phyloP scores from a whole-genome alignment of 2,329 filamentous ascomycete species.

The Diaporthe sp. region DNA sequence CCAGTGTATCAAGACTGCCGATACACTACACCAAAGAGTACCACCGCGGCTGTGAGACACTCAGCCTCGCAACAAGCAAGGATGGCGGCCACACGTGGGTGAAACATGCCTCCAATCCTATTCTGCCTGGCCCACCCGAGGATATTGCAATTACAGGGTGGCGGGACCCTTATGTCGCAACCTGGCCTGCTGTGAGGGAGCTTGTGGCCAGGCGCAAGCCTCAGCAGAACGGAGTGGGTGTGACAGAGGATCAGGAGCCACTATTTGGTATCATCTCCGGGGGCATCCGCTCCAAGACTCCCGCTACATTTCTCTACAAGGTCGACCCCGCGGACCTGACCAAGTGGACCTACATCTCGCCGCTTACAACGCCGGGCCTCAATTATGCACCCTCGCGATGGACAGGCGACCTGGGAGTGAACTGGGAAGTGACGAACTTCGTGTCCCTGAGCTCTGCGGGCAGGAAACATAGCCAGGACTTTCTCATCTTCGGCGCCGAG shows the following conservation, averaged over 20 bases:
- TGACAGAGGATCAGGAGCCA: constrained; percentile 3
- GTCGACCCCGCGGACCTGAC: constrained; percentile 54
- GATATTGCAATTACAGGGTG: constrained; percentile 48
- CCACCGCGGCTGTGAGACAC: constrained; percentile 54
- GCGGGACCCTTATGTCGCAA: constrained; percentile 50
- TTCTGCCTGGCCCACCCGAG: constrained; percentile 47
- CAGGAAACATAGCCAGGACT: constrained; percentile 48
- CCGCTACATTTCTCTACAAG: constrained; percentile 61
- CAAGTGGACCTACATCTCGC: constrained; percentile 59
- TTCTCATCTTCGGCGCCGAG: constrained; percentile 61
- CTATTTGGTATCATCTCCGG: constrained; percentile 64
- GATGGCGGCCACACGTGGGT: constrained; percentile 53
- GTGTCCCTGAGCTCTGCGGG: constrained; percentile 52
- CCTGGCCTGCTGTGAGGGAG: constrained; percentile 43
- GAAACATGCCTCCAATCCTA: constrained; percentile 48
- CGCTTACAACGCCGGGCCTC: constrained; percentile 44
- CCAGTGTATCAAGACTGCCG: constrained; percentile 50
- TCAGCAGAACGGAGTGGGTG: constrained; percentile 39
- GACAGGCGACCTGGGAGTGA: constrained; percentile 63
- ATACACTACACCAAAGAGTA: constrained; percentile 55
- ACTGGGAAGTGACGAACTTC: constrained; percentile 65
- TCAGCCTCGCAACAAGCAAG: constrained; percentile 53
- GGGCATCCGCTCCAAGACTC: constrained; percentile 55
- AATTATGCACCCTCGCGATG: constrained; percentile 52
- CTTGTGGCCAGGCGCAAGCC: constrained; percentile 42